A percentile compares a stretch with the other conserved stretches of the same genome.
These are phyloP conservation scores for Coniella lustricola DNA, from an alignment of 2,329 filamentous ascomycete genomes.

Conservation along the genomic window DNA sequence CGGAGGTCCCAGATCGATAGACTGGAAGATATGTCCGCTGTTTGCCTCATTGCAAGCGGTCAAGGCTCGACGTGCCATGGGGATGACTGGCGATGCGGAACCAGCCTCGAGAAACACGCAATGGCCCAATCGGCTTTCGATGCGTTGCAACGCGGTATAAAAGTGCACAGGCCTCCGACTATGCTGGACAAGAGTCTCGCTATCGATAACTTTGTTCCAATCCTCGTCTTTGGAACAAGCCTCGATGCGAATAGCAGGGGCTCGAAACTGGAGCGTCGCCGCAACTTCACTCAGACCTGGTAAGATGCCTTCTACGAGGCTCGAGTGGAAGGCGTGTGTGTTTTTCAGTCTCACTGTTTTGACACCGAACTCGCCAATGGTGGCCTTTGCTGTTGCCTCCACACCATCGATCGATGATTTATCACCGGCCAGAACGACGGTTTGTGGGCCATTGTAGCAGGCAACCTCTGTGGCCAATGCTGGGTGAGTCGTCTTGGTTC, in stretches of 20 bases:
- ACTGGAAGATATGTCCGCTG: conserved; percentile 5
- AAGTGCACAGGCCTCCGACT: conserved; percentile 29
- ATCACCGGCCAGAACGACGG: conserved; percentile 26
- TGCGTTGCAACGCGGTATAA: conserved; percentile 22
- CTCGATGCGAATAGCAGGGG: conserved; percentile 21
- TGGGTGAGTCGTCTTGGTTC: neutral
- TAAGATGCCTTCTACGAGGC: conserved; percentile 22
- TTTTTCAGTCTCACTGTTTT: conserved; percentile 20
- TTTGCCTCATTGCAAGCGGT: neutral
- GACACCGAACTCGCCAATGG: neutral
- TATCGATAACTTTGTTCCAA: conserved; percentile 1
- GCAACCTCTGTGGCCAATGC: conserved; percentile 21
- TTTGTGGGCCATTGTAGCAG: conserved; percentile 27
- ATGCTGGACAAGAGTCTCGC: conserved; percentile 22
- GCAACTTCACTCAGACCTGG: conserved; percentile 15
- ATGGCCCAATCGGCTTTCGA: conserved; percentile 18
- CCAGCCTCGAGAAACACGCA: conserved; percentile 21
- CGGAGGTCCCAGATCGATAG: conserved; percentile 4
- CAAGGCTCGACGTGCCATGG: conserved; percentile 27
- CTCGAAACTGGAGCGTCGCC: conserved; percentile 13
- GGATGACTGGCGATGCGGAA: conserved; percentile 17
- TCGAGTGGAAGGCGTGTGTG: conserved; percentile 25
- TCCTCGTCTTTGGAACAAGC: conserved; percentile 15
- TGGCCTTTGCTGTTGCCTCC: conserved; percentile 12
- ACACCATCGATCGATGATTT: conserved; percentile 20